Base-by-base conservation (phyloP, 192 early-diverging fungal species). In the Coemansia sp. region DNA sequence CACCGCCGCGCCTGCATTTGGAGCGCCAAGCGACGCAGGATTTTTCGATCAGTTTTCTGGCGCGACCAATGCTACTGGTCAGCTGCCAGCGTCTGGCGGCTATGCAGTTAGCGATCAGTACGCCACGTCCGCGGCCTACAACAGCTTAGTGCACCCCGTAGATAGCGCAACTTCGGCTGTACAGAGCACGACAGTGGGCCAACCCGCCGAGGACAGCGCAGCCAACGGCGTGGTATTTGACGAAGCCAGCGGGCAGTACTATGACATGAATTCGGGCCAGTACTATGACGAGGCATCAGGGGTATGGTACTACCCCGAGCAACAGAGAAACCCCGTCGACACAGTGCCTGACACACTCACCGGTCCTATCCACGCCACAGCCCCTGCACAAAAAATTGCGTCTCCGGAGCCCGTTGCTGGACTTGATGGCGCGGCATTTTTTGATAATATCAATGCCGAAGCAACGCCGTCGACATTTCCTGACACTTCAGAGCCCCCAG, bases 221-320 rank as follows among this genome's bases (percentile, higher is more conserved):
- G 28, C 3, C n/a, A 54, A 54, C 17, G 67, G 63, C 1, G 62
- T 67, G 36, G 25, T 77, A 2, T 77, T 53, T 25, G 74, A 77
- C 23, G 45, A 69, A 22, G 26, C 50, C 15, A 42, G 49, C 5
- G 67, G 67, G 5, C 67, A 70, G 35, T 77, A 77, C 51, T 77
- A 77, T 19, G 74, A 77, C 38, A 58, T 63, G 5, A 56, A 52
- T 36, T 58, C 67, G 34, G 74, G 74, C 9, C 67, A 77, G 53
- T 77, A 70, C 35, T 77, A 66, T 22, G 74, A 77, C 39, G 41
- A 66, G 11, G 55, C 45, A 8, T 53, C 67, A 14, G 67, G 58
- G 3, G 47, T 48, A 17, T 77, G 74, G 74, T 77, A 77, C 36
- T 67, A 77, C 26, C 62, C 59, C 9, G 49, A 77, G 22, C 62